phyloP scores from a whole-genome alignment of 164 flowering plant species.

The Nymphaea thermarum region DNA sequence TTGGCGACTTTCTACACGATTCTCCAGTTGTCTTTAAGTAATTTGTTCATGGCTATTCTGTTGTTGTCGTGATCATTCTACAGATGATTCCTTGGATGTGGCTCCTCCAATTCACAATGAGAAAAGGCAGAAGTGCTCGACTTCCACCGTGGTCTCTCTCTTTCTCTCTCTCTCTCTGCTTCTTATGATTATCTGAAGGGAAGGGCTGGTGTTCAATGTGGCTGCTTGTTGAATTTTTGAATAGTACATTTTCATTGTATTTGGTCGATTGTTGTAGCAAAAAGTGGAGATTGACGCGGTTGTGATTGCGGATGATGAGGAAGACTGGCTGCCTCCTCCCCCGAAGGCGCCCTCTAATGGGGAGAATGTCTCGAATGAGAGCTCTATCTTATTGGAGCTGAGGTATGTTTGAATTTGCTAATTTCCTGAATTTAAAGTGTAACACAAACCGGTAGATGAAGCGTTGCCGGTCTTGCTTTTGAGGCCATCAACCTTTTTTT shows the following conservation, averaged over 20 bases:
- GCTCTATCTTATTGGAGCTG: constrained; percentile 45
- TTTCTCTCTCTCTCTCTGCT: not conserved
- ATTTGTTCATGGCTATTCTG: not conserved
- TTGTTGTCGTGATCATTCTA: not conserved
- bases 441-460: too few relatives aligned
- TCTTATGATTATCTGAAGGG: too few relatives aligned
- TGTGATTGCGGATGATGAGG: constrained; percentile 24
- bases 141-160: not conserved
- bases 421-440: too few relatives aligned
- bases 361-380: constrained; percentile 23
- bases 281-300: constrained; percentile 13
- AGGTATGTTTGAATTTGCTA: constrained; percentile 30
- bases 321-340: constrained; percentile 79
- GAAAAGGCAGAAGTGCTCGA: constrained; percentile 5
- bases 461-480: too few relatives aligned
- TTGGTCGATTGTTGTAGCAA: constrained; percentile 9
- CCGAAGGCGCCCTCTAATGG: constrained; percentile 24
- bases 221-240: not conserved
- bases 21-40: not conserved
- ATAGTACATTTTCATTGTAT: not conserved
- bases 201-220: not conserved
- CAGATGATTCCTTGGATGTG: constrained; percentile 8
- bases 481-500: too few relatives aligned
- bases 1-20: not conserved
- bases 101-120: not conserved